Evolutionary conservation across 768 basidiomycete genomes (phyloP), one percentile per base, ranked within the genome.

Genomic region (Calocybe cyanea): DNA sequence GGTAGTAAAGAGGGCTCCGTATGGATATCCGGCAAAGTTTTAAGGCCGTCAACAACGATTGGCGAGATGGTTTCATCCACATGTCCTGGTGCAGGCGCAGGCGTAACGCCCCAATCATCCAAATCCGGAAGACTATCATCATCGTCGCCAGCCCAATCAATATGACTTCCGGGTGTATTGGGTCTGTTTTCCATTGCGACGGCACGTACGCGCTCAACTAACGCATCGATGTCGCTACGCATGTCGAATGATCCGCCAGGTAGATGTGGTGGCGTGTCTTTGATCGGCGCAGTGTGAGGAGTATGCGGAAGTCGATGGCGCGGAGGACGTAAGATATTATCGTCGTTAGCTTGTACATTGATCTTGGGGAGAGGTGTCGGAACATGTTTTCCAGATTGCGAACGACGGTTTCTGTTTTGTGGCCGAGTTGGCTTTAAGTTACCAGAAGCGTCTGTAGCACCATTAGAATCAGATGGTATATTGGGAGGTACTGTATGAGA

Each of bases 101-200:
- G 70, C 15, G 72, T 72, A 36, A 89, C 77, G 15, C 83, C 87
- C 90, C 90, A 92, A 58, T 92, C 90, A 59, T 92, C 80, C 20
- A 92, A 71, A 63, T 89, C 87, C 4, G 90, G 89, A 2, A 92
- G 69, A 50, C 77, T 81, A 56, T 85, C 84, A 51, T 92, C 88
- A 46, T 92, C 89, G 53, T 91, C 87, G 28, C 84, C 85, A 33
- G 90, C 90, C 90, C 90, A 92, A 63, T 92, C 88, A 47, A 91
- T 85, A 52, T 91, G 87, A 47, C 81, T 86, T 25, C 82, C 84
- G 11, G 85, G 85, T 1, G 85, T 85, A 13, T 76, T 67, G 10
- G 86, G 82, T 35, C 85, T 69, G 56, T 79, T 71, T 42, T 78
- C 71, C 80, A 88, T 86, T 7, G 85, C 85, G 6, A 80, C 78